Conservation (phyloP, 148 eudicot genomes). For the Heliosperma pusillum region DNA sequence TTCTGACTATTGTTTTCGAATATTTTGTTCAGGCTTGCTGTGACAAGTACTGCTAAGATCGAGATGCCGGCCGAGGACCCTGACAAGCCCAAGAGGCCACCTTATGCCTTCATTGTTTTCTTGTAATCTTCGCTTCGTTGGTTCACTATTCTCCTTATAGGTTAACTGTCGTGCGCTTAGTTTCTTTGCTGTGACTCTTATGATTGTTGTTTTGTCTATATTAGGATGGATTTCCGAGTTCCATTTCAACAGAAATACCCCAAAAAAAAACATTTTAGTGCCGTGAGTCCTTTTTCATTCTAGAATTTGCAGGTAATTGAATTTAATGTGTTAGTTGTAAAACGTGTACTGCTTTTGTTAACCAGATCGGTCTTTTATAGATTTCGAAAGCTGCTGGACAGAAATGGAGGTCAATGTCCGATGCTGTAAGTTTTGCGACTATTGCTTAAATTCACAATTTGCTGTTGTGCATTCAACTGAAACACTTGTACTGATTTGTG, state of each 20-base stretch:
- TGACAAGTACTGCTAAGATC: conserved; percentile 38
- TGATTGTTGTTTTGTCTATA: not conserved
- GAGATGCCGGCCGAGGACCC: conserved; percentile 50
- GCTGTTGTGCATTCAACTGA: not conserved
- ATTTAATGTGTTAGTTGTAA: not conserved
- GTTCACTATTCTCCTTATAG: not conserved
- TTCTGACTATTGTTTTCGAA: not conserved
- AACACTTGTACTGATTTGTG: not conserved
- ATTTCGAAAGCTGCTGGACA: conserved; percentile 70
- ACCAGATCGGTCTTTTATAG: conserved; percentile 16
- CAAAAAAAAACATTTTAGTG: conserved; percentile 49
- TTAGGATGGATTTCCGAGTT: conserved; percentile 54
- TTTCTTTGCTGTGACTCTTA: not conserved
- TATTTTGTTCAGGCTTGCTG: conserved; percentile 35
- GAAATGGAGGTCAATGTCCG: conserved; percentile 52
- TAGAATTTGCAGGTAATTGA: not conserved
- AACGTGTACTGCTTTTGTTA: not conserved
- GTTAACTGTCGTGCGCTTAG: not conserved
- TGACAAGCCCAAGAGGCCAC: conserved; percentile 63
- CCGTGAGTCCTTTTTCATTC: conserved; percentile 24
- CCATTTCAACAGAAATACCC: conserved; percentile 52
- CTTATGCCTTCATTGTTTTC: conserved; percentile 57
- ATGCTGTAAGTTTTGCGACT: conserved; percentile 31
- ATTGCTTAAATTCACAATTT: too few species aligned
- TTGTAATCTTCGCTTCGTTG: conserved; percentile 27